Evolutionary conservation across 495 filamentous ascomycete species (phyloP), one percentile per base, ranked within the genome.

Genomic region (Penicillium parvum): DNA sequence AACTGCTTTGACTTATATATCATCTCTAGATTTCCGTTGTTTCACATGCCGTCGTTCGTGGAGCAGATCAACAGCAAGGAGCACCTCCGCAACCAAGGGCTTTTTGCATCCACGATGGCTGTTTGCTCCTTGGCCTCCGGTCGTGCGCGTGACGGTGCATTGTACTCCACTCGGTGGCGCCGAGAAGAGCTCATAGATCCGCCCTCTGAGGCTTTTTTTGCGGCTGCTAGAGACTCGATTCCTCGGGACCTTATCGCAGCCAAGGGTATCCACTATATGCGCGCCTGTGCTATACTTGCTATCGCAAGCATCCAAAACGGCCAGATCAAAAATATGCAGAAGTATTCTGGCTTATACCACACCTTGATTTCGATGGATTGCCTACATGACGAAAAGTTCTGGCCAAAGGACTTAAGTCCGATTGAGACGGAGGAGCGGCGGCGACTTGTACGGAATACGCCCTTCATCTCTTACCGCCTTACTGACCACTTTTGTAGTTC

Each of bases 31-130:
- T 75, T 71, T 40, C 74, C 73, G 2, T 48, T 76, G 6, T 77
- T 77, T 48, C 71, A 76, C 55, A 65, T 53, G 16, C 58, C 58
- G 32, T 64, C 64, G 29, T 55, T 74, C 19, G 45, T 65, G 2
- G 55, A 60, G 18, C 57, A 52, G 33, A 50, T 75, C 14, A 48
- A 57, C 27, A 53, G 54, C 32, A 42, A 62, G 17, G 66, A 73
- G 18, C 60, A 76, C 46, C 57, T 65, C n/a, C 43, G 48, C 17
- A 64, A 70, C 39, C 61, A 59, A 30, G 50, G 58, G 12, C 57
- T 75, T 29, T 76, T 75, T 57, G 71, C 69, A n/a, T 66, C 64
- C 1, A 57, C 66, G 16, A 76, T 76, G 73, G 68, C 72, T 9
- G 64, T 69, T 7, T 75, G 74, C 35, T 64, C 73, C 16, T 57